Evolutionary conservation across 176 grass and related monocot species (phyloP), one percentile per base, ranked within the genome.

Genomic region (Raddia distichophylla): DNA sequence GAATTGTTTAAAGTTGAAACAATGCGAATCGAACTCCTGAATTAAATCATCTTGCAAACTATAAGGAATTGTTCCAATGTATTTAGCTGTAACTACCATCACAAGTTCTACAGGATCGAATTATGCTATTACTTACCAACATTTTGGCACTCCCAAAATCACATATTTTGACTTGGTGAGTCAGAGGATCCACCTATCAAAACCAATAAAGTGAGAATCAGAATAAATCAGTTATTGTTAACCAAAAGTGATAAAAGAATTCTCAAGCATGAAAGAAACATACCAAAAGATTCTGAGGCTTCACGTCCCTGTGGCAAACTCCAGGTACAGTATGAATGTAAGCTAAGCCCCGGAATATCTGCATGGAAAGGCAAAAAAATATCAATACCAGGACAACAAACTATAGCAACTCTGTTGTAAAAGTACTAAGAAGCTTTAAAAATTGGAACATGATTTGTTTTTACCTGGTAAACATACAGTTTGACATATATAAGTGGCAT

Each of bases 71-170:
- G 22, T 9, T 52, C 11, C 43, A 48, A 69, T 27, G 18, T 45
- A 74, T 42, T 40, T 67, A 61, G 3, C 16, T 51, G 10, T 5
- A 40, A 7, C 19, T 50, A 71, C 56, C 33, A 68, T 7, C 10
- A 14, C 35, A 60, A 54, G 35, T 72, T 13, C 35, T 19, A 76
- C 32, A 46, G 0, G 66, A 47, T 13, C 8, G 7, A 7, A 51
- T 16, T 51, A 10, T 45, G 51, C 54, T 60, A 86, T 62, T 12
- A 91, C 91, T 74, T 94, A 98, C 95, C 92, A 98, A 85, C 76
- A 98, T 83, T 91, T 98, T 98, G 18, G 95, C 95, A 68, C 95
- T 98, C 75, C 95, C 95, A 86, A 98, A 98, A 91, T 98, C 95
- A 87, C 95, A 98, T 58, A 98, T 89, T 86, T 98, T 98, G 67